Percentiles rank a stretch among this genome's conserved stretches.
phyloP scores from a whole-genome alignment of 441 rosid genomes.

The Sinapis alba region DNA sequence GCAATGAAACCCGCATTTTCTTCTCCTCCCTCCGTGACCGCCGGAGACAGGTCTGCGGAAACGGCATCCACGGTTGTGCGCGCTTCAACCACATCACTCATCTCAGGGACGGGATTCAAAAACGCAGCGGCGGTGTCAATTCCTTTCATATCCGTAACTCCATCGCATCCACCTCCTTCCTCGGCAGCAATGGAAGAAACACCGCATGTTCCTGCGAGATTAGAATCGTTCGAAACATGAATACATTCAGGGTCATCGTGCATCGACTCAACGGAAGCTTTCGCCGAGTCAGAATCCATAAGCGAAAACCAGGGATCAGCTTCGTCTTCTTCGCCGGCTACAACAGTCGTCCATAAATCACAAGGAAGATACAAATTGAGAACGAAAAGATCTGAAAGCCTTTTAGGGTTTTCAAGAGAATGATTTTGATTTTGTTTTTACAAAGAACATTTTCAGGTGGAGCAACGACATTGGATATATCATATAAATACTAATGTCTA shows the following conservation, averaged over 20 bases:
- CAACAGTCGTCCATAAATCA: constrained; percentile 42
- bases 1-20: not conserved
- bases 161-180: not conserved
- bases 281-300: constrained; percentile 32
- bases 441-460: constrained; percentile 8
- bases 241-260: constrained; percentile 37
- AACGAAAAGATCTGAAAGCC: constrained; percentile 39
- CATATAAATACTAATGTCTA: not conserved
- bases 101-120: constrained; percentile 27
- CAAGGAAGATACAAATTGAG: constrained; percentile 20
- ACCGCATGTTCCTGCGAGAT: constrained; percentile 28
- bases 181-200: not conserved
- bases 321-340: constrained; percentile 57
- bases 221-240: constrained; percentile 14
- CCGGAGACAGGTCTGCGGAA: constrained; percentile 16
- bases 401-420: constrained; percentile 48
- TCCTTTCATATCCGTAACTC: not conserved
- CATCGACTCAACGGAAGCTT: constrained; percentile 24
- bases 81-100: constrained; percentile 19
- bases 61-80: not conserved
- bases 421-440: not conserved
- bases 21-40: constrained; percentile 19
- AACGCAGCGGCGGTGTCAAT: not conserved
- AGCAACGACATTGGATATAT: not conserved
- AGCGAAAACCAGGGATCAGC: constrained; percentile 32